Conservation (phyloP, 495 filamentous ascomycete species). For the Daldinia caldariorum region DNA sequence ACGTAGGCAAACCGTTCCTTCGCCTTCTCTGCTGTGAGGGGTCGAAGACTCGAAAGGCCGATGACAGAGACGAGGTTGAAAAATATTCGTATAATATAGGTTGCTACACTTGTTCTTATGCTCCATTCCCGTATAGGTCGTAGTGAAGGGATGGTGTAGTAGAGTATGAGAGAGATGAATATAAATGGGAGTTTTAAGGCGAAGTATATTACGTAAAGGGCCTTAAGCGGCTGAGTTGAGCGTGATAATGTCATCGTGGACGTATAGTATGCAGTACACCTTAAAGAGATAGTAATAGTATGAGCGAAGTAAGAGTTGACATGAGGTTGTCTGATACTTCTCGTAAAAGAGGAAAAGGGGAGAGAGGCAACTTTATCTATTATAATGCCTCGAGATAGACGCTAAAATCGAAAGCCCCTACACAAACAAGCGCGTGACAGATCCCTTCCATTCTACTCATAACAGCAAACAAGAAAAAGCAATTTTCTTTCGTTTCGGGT, state of each 20-base stretch:
- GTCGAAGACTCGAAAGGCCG: neutral
- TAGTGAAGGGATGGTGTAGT: neutral
- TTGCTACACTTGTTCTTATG: slow-evolving; percentile 1
- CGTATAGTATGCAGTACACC: neutral
- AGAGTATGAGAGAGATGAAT: neutral
- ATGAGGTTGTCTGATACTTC: neutral
- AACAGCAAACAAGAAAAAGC: neutral
- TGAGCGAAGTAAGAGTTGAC: neutral
- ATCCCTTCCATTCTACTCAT: neutral
- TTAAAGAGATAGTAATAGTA: neutral
- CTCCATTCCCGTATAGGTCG: neutral
- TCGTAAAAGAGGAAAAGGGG: neutral
- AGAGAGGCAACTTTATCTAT: neutral
- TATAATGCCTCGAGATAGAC: neutral
- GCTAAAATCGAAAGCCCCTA: neutral
- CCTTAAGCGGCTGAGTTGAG: neutral
- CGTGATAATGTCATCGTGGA: neutral
- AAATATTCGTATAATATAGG: slow-evolving; percentile 2
- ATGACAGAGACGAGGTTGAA: slow-evolving; percentile 1
- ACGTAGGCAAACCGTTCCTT: slow-evolving; percentile 1
- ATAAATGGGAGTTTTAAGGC: neutral
- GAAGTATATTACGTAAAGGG: slow-evolving; percentile 1
- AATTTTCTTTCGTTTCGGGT: neutral
- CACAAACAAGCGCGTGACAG: neutral
- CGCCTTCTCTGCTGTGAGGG: neutral